Base-by-base conservation (phyloP, 306 rosid genomes). In the Oemleria cerasiformis region DNA sequence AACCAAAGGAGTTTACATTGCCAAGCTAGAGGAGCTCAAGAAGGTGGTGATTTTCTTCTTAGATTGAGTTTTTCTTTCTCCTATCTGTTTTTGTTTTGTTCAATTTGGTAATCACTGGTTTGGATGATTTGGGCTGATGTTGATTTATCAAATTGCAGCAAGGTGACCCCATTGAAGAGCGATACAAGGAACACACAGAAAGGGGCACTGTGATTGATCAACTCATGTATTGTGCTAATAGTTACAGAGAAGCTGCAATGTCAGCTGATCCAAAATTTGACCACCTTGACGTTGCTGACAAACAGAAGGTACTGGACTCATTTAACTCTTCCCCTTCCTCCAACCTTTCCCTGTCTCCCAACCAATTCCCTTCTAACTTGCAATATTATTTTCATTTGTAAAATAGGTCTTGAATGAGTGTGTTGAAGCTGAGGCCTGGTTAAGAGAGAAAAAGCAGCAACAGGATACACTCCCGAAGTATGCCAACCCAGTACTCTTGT, bases 11-110 rank as follows among this genome's bases (percentile, higher is more conserved):
- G 99, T 94, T 57, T 94, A 94, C 60, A 63, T 86, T 68, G 91
- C 97, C 55, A 94, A 94, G 76, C 99, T 94, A 43, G 99, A 94
- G 83, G 95, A 91, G 67, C 91, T 94, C 4, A 86, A 89, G 80
- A 91, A 85, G 92, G 97, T 89, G 80, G 51, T 66, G 13, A 43
- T 16, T 44, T 9, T 45, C 6, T 16, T 20, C 19, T 51, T 11
- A 3, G 17, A 36, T 42, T 54, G 23, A 38, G 16, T 23, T 30
- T n/a, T 63, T 4, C 42, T 14, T 23, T 25, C 1, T 53, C 36
- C 30, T 25, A 30, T 30, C 4, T 40, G 17, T 3, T 25, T 30
- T 9, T 6, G 7, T 41, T 15, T 69, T 41, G 8, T 43, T 10
- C 13, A 19, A 21, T 16, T 23, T 48, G 42, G 9, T 67, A 36